Conservation (phyloP, 1,284 basidiomycete genomes). For the Prillingera fragicola region DNA sequence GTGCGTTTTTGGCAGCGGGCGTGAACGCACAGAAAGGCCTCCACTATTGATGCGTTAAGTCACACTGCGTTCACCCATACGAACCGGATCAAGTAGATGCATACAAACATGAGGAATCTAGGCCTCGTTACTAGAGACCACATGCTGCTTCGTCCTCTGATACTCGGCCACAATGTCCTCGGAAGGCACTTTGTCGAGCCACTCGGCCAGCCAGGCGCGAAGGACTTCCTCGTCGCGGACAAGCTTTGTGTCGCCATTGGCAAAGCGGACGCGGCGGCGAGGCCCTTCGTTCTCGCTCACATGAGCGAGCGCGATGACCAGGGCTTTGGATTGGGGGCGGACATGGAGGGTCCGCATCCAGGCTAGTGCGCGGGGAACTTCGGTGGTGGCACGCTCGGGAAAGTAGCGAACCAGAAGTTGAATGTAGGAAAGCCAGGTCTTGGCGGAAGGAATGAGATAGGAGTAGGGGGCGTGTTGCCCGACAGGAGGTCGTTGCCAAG, state of each 20-base stretch:
- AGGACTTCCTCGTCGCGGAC: constrained; percentile 53
- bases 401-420: constrained; percentile 57
- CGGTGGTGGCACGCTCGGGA: constrained; percentile 38
- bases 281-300: constrained; percentile 65
- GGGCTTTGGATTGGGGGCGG: constrained; percentile 54
- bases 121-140: too few species aligned
- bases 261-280: constrained; percentile 55
- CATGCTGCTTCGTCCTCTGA: background rate
- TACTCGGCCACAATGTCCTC: constrained; percentile 39
- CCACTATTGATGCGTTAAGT: too few species aligned
- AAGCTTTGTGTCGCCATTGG: constrained; percentile 28
- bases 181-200: constrained; percentile 57
- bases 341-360: constrained; percentile 68
- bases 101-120: too few species aligned
- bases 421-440: constrained; percentile 60
- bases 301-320: constrained; percentile 61
- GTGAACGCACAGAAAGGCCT: too few species aligned
- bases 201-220: constrained; percentile 59
- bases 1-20: too few species aligned
- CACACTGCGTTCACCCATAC: too few species aligned
- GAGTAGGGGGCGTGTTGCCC: constrained; percentile 27
- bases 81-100: too few species aligned
- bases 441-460: constrained; percentile 53
- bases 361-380: constrained; percentile 64
- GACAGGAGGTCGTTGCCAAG: background rate